A percentile compares a stretch with the other conserved stretches of the same genome.
Evolutionary conservation across 805 yeast genomes (phyloP).

Genomic region (Wickerhamiella vanderwaltii): DNA sequence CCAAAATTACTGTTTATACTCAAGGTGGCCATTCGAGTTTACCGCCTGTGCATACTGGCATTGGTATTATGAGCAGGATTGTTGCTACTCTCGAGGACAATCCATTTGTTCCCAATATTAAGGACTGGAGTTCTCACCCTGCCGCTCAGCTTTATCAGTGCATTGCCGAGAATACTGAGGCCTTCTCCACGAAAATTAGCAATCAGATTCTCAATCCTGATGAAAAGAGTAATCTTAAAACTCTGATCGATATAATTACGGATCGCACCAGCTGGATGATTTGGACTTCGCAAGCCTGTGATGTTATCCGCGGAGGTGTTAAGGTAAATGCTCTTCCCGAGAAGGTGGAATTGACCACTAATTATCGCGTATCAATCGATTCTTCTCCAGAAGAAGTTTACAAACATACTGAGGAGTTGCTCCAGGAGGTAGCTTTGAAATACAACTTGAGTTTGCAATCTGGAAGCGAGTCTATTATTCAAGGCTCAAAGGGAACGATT

Average conservation of each 20-base stretch:
- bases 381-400: slow-evolving; percentile 35
- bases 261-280: slow-evolving; percentile 32
- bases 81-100: slow-evolving; percentile 44
- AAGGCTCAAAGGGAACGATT: slow-evolving; percentile 35
- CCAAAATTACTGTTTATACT: slow-evolving; percentile 38
- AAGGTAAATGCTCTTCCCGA: slow-evolving; percentile 72
- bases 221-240: neutral
- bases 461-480: slow-evolving; percentile 24
- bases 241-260: slow-evolving; percentile 9
- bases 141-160: slow-evolving; percentile 42
- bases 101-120: slow-evolving; percentile 29
- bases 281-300: slow-evolving; percentile 57
- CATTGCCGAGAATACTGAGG: slow-evolving; percentile 40
- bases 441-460: slow-evolving; percentile 37
- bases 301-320: slow-evolving; percentile 56
- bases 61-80: slow-evolving; percentile 58
- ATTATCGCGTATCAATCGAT: slow-evolving; percentile 55
- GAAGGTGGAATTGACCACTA: slow-evolving; percentile 39
- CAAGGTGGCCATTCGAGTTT: slow-evolving; percentile 72
- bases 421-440: slow-evolving; percentile 32
- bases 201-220: slow-evolving; percentile 7
- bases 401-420: slow-evolving; percentile 29
- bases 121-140: slow-evolving; percentile 30
- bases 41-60: slow-evolving; percentile 74
- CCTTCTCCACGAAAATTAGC: slow-evolving; percentile 23